Evolutionary conservation across 2,329 filamentous ascomycete genomes (phyloP).

Genomic region (Endoconidiophora polonica): DNA sequence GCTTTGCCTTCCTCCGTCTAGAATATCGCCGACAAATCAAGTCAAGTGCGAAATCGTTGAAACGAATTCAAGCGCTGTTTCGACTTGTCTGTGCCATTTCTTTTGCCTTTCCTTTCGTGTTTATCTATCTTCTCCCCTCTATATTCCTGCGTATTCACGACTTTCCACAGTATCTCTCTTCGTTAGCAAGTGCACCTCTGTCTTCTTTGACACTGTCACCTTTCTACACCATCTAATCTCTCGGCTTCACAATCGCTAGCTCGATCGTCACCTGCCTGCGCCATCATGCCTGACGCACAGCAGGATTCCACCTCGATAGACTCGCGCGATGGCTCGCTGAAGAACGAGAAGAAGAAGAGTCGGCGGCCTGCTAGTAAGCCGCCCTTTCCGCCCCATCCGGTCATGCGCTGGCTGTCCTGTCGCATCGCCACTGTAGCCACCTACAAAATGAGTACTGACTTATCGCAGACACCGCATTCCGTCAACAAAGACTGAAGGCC

Average conservation of each 20-base stretch:
- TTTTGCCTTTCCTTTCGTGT: not conserved
- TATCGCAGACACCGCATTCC: conserved; percentile 71
- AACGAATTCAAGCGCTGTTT: not conserved
- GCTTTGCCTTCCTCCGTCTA: not conserved
- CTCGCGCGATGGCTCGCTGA: conserved; percentile 36
- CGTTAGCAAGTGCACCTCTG: not conserved
- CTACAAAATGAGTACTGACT: conserved; percentile 3
- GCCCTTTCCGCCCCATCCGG: conserved; percentile 16
- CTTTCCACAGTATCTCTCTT: not conserved
- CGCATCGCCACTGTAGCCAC: not conserved
- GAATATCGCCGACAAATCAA: not conserved
- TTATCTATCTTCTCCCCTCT: not conserved
- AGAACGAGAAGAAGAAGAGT: conserved; percentile 70
- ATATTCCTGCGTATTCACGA: not conserved
- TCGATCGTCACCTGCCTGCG: conserved; percentile 5
- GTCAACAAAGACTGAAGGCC: conserved; percentile 92
- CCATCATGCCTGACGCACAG: conserved; percentile 28
- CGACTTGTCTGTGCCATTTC: not conserved
- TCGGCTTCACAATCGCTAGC: not conserved
- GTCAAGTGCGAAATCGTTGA: no score
- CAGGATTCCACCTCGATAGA: conserved; percentile 31
- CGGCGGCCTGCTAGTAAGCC: conserved; percentile 71
- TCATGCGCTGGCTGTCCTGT: no score
- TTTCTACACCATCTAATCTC: not conserved
- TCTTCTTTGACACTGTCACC: not conserved